A percentile compares a stretch with the other conserved stretches of the same genome.
phyloP scores from a whole-genome alignment of 139 green algal species.

The Ettlia oleoabundans region DNA sequence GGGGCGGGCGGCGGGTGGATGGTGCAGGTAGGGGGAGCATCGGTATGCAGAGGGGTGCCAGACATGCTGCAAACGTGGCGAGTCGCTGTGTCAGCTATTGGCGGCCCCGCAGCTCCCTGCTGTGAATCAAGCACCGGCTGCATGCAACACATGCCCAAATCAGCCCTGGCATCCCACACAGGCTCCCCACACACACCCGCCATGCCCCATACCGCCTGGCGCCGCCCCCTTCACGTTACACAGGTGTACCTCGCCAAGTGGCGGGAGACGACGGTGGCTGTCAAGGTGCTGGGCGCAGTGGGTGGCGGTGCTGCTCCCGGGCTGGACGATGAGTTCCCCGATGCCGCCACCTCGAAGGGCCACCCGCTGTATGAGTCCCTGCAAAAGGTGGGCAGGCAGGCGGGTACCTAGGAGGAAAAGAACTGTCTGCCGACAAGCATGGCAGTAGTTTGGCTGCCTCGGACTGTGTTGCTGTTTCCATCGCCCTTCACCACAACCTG shows the following conservation, averaged over 20 bases:
- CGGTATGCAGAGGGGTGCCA: background rate
- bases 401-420: background rate
- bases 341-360: background rate
- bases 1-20: background rate
- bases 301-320: background rate
- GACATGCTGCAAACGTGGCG: too few relatives aligned
- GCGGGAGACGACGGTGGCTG: conserved; percentile 66
- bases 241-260: conserved; percentile 71
- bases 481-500: too few relatives aligned
- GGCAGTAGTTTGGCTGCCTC: too few relatives aligned
- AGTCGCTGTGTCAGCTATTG: too few relatives aligned
- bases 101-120: too few relatives aligned
- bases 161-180: background rate
- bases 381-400: conserved; percentile 28
- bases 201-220: background rate
- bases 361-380: conserved; percentile 39
- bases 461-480: too few relatives aligned
- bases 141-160: background rate
- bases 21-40: background rate
- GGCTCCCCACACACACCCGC: background rate
- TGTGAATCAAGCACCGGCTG: too few relatives aligned
- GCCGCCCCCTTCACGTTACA: background rate
- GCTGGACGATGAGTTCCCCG: conserved; percentile 38
- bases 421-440: background rate
- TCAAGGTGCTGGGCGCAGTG: conserved; percentile 58